These are phyloP conservation scores for Aspergillus fijiensis DNA, from an alignment of 2,329 filamentous ascomycete genomes.

Conservation along the genomic window DNA sequence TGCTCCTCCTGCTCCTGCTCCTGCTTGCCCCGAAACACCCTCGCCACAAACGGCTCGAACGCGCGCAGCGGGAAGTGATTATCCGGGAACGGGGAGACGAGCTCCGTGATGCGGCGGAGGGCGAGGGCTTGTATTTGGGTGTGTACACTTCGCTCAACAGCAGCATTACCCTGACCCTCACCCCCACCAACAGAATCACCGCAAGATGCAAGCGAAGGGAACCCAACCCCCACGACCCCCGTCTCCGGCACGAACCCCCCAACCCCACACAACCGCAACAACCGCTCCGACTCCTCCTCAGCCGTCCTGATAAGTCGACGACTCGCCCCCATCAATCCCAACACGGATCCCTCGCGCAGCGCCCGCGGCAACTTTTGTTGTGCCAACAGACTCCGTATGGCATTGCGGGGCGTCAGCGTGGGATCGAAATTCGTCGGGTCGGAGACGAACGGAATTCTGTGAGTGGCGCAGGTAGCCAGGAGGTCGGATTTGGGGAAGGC, in stretches of 20 bases:
- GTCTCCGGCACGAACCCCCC: slow-evolving; percentile 19
- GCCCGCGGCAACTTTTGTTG: slow-evolving; percentile 65
- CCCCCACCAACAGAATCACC: background rate
- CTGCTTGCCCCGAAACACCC: slow-evolving; percentile 37
- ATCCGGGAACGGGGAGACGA: slow-evolving; percentile 48
- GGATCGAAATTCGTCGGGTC: slow-evolving; percentile 79
- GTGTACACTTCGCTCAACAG: too few species aligned
- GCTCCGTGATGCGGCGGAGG: slow-evolving; percentile 49
- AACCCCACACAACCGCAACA: background rate
- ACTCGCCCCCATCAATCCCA: slow-evolving; percentile 59
- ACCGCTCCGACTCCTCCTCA: slow-evolving; percentile 52
- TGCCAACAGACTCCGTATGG: slow-evolving; percentile 67
- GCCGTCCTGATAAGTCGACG: slow-evolving; percentile 46
- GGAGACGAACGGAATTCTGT: slow-evolving; percentile 72
- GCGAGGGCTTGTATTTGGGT: slow-evolving; percentile 42
- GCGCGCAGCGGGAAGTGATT: slow-evolving; percentile 45
- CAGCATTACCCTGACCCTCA: too few species aligned
- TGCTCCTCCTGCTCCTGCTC: slow-evolving; percentile 7
- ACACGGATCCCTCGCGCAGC: slow-evolving; percentile 63
- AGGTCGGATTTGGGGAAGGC: slow-evolving; percentile 67
- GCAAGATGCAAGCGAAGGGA: slow-evolving; percentile 20
- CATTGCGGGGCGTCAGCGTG: slow-evolving; percentile 76
- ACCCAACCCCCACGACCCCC: slow-evolving; percentile 35
- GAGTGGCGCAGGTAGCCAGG: slow-evolving; percentile 63
- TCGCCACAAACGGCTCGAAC: slow-evolving; percentile 41